Percentiles rank a stretch among this genome's conserved stretches.
Conservation (phyloP, 441 rosid species). For the Eugenia klotzschiana region DNA sequence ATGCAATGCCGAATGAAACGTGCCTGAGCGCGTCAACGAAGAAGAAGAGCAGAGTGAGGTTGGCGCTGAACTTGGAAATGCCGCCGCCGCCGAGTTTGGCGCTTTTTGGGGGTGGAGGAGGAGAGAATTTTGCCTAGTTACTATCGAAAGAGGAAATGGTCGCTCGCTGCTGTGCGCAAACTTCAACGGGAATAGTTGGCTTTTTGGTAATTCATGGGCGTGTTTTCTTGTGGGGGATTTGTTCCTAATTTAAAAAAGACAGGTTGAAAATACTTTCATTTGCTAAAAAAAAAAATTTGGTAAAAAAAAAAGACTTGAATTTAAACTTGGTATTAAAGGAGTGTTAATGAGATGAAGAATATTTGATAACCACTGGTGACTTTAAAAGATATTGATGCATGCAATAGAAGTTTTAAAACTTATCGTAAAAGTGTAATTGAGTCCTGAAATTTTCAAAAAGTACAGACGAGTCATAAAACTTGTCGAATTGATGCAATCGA, state of each 20-base stretch:
- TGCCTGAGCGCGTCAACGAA: background rate
- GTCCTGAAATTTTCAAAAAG: no score
- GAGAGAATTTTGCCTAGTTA: constrained; percentile 20
- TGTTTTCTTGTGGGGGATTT: background rate
- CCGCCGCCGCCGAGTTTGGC: constrained; percentile 39
- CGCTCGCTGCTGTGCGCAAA: background rate
- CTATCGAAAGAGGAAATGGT: constrained; percentile 29
- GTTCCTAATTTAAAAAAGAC: background rate
- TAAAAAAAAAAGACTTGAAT: no score
- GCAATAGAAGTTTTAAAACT: no score
- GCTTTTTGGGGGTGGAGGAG: constrained; percentile 8
- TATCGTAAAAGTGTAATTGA: no score
- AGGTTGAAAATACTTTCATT: no score
- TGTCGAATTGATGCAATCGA: no score
- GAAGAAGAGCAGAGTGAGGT: background rate
- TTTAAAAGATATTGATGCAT: no score
- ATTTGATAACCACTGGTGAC: background rate
- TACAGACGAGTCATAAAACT: no score
- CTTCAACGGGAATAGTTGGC: background rate
- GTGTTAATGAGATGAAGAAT: no score
- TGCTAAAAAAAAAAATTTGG: no score
- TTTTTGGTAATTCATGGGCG: background rate
- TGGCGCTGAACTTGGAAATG: constrained; percentile 18
- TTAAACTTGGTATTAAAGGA: background rate
- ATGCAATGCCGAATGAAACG: background rate